Evolutionary conservation across 139 green algal genomes (phyloP).

Genomic region (Chlorella ohadii): DNA sequence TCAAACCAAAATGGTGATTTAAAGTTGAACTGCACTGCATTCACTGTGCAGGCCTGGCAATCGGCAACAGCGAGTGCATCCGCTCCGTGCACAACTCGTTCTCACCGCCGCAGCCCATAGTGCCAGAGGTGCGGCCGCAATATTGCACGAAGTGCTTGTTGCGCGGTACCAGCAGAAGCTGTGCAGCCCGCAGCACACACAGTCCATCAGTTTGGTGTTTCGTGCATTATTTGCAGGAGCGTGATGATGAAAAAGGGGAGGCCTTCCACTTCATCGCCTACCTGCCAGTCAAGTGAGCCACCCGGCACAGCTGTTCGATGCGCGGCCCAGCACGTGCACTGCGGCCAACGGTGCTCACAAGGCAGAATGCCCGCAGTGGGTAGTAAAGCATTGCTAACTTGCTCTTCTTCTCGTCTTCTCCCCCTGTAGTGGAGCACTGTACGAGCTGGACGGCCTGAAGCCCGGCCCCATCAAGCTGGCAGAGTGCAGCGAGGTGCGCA

Average conservation of each 20-base stretch:
- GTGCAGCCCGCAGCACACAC: too few species aligned
- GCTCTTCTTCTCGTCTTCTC: neutral
- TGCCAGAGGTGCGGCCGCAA: slow-evolving; percentile 55
- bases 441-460: slow-evolving; percentile 98
- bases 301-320: too few species aligned
- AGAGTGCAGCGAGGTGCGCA: slow-evolving; percentile 47
- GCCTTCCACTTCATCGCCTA: slow-evolving; percentile 91
- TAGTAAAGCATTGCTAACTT: too few species aligned
- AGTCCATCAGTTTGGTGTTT: too few species aligned
- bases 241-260: slow-evolving; percentile 29
- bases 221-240: neutral
- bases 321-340: too few species aligned
- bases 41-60: slow-evolving; percentile 79
- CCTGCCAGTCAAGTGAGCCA: slow-evolving; percentile 77
- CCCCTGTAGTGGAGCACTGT: slow-evolving; percentile 62
- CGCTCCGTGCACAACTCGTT: slow-evolving; percentile 96
- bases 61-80: slow-evolving; percentile 96
- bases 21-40: too few species aligned
- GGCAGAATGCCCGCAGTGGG: too few species aligned
- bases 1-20: too few species aligned
- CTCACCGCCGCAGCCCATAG: slow-evolving; percentile 86
- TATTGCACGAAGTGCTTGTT: too few species aligned
- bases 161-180: too few species aligned
- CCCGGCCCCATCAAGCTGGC: slow-evolving; percentile 88
- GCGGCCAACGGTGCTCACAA: too few species aligned